A percentile compares a stretch with the other conserved stretches of the same genome.
These are phyloP conservation scores for Coemansia aciculifera DNA, from an alignment of 192 early-diverging fungal species.

Conservation along the genomic window DNA sequence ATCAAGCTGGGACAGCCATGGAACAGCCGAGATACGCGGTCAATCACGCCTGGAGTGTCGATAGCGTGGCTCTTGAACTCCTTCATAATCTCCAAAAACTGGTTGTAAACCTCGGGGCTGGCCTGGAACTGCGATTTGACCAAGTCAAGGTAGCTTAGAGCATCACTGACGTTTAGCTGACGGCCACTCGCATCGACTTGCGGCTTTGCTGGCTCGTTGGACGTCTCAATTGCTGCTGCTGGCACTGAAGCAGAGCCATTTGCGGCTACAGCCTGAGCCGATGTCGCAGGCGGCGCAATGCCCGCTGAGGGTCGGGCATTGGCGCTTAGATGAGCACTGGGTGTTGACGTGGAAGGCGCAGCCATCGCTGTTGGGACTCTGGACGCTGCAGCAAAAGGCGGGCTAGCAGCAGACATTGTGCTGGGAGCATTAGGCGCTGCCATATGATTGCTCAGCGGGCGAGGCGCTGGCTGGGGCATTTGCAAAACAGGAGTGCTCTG, in stretches of 20 bases:
- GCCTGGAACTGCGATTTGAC: slow-evolving; percentile 92
- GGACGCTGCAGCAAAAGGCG: slow-evolving; percentile 6
- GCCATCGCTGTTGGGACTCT: neutral
- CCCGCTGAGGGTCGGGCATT: neutral
- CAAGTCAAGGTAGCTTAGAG: slow-evolving; percentile 93
- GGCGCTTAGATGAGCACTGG: neutral
- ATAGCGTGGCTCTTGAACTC: slow-evolving; percentile 97
- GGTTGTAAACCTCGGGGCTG: slow-evolving; percentile 95
- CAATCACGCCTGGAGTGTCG: slow-evolving; percentile 97
- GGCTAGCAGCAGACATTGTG: slow-evolving; percentile 17
- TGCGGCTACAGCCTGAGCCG: slow-evolving; percentile 4
- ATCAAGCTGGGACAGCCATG: slow-evolving; percentile 86
- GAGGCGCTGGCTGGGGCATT: neutral
- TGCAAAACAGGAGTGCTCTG: slow-evolving; percentile 26
- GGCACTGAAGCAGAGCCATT: neutral
- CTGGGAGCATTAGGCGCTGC: slow-evolving; percentile 5
- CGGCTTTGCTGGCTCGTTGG: slow-evolving; percentile 13
- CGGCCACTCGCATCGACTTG: slow-evolving; percentile 31
- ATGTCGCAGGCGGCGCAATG: neutral
- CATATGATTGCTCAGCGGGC: neutral
- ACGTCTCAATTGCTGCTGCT: neutral
- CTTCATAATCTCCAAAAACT: slow-evolving; percentile 99
- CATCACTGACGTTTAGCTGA: slow-evolving; percentile 78
- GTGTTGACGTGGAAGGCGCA: neutral
- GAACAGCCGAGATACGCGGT: slow-evolving; percentile 95